Percentiles rank a stretch among this genome's conserved stretches.
Evolutionary conservation across 1,284 basidiomycete species (phyloP).

Genomic region (Malassezia dermatis): DNA sequence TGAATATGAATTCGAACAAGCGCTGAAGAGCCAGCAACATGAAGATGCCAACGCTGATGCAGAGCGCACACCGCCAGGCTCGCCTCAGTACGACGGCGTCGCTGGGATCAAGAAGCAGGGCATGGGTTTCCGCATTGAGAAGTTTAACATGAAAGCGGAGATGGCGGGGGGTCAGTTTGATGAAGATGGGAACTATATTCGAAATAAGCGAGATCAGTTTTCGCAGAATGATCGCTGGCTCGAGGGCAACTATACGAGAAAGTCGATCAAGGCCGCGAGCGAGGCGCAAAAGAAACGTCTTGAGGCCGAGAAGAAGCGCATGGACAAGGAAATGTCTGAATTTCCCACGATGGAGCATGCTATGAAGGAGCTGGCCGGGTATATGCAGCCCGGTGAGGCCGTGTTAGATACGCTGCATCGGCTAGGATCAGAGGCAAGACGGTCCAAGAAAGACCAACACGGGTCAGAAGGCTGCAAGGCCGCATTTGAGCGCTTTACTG

Average conservation of each 20-base stretch:
- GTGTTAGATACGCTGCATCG: conserved; percentile 80
- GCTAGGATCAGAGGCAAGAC: conserved; percentile 57
- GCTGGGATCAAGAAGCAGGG: conserved; percentile 37
- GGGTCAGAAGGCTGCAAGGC: not conserved
- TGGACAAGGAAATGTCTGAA: conserved; percentile 64
- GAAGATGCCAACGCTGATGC: conserved; percentile 27
- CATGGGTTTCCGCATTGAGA: conserved; percentile 84
- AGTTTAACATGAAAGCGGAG: conserved; percentile 98
- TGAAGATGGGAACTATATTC: conserved; percentile 75
- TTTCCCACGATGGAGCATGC: conserved; percentile 55
- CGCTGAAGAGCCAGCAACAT: conserved; percentile 15
- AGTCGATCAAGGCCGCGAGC: conserved; percentile 73
- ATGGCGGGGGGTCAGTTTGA: conserved; percentile 95
- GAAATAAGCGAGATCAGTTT: conserved; percentile 70
- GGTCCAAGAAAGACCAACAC: conserved; percentile 10
- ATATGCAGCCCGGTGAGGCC: conserved; percentile 78
- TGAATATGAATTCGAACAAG: conserved; percentile 32
- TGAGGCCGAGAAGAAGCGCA: conserved; percentile 47
- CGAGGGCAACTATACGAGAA: conserved; percentile 67
- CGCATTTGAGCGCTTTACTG: conserved; percentile 28
- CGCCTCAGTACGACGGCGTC: conserved; percentile 15
- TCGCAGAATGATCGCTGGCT: conserved; percentile 92
- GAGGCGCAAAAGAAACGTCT: conserved; percentile 54
- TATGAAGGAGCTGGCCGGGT: conserved; percentile 50
- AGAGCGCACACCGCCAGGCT: conserved; percentile 29